Percentiles rank a stretch among this genome's conserved stretches.
phyloP scores from a whole-genome alignment of 176 grass and related monocot genomes.

The Saccharum spontaneum region DNA sequence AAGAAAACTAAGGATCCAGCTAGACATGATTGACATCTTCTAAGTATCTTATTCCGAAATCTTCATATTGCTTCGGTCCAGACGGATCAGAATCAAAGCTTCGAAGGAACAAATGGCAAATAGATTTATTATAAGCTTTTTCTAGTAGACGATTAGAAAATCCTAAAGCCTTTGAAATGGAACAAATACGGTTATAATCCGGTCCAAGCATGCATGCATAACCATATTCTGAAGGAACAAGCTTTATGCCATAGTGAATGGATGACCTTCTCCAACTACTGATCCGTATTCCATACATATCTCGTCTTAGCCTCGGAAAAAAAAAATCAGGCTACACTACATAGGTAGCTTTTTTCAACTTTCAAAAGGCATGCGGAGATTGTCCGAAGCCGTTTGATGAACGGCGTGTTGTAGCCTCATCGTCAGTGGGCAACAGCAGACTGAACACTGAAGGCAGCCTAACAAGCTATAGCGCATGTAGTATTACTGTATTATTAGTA shows the following conservation, averaged over 20 bases:
- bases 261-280: slow-evolving; percentile 20
- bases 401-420: neutral
- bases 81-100: neutral
- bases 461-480: neutral
- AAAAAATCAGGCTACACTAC: neutral
- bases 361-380: neutral
- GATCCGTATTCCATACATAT: neutral
- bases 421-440: slow-evolving; percentile 14
- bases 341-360: neutral
- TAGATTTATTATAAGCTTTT: neutral
- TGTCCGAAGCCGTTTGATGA: neutral
- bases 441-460: neutral
- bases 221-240: slow-evolving; percentile 3
- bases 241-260: neutral
- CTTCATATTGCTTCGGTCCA: neutral
- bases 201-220: neutral
- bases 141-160: neutral
- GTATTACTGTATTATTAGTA: neutral
- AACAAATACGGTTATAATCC: neutral
- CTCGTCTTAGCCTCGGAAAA: neutral
- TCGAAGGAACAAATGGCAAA: neutral
- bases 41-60: neutral
- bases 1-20: neutral
- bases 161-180: neutral
- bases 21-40: neutral